Evolutionary conservation across 176 grass and related monocot genomes (phyloP).

Genomic region (Puya raimondii): DNA sequence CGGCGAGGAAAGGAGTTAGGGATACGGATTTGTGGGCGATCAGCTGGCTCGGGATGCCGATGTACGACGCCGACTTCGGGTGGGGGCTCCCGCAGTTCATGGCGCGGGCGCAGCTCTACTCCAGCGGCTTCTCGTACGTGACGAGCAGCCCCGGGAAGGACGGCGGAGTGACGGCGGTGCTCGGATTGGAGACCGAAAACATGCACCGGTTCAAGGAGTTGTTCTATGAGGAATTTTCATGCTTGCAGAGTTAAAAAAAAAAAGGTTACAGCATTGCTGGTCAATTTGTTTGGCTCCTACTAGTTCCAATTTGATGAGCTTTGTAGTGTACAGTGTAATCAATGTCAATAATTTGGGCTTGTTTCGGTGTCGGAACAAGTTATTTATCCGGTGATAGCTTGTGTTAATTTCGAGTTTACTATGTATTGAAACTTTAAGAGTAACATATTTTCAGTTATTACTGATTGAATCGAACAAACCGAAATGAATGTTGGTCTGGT

Average conservation of each 20-base stretch:
- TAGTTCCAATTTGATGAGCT: too few relatives aligned
- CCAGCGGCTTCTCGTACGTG: conserved; percentile 36
- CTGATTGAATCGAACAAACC: too few relatives aligned
- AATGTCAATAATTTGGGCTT: too few relatives aligned
- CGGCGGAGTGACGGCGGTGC: conserved; percentile 28
- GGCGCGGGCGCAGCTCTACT: conserved; percentile 31
- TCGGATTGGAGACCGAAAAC: conserved; percentile 33
- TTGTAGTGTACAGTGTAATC: too few relatives aligned
- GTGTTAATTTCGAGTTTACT: too few relatives aligned
- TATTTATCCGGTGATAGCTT: too few relatives aligned
- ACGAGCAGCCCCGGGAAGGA: conserved; percentile 24
- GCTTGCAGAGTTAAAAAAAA: conserved; percentile 5
- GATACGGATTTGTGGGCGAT: neutral
- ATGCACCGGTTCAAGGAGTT: conserved; percentile 37
- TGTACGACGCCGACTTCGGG: conserved; percentile 46
- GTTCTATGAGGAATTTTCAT: conserved; percentile 34
- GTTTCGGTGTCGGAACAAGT: too few relatives aligned
- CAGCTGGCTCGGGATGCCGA: conserved; percentile 48
- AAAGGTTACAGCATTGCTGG: neutral
- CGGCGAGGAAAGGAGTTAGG: neutral
- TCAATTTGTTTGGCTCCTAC: neutral
- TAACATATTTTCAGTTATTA: too few relatives aligned
- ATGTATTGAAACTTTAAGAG: too few relatives aligned
- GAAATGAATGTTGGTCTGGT: too few relatives aligned
- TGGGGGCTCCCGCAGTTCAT: conserved; percentile 45